These are phyloP conservation scores for Delonix regia DNA, from an alignment of 306 rosid species.

Conservation along the genomic window DNA sequence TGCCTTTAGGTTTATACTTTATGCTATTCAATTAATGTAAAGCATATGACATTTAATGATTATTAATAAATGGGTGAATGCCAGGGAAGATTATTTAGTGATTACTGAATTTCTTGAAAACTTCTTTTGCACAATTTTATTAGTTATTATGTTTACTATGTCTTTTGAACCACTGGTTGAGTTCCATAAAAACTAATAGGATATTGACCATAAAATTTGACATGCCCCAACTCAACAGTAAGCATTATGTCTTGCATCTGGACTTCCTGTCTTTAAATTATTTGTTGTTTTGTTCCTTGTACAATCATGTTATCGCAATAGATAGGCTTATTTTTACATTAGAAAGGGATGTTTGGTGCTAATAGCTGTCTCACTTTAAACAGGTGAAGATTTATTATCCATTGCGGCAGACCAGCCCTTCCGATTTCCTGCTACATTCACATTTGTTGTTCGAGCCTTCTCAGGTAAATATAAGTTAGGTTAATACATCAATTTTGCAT, in stretches of 20 bases:
- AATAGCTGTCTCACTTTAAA: constrained; percentile 40
- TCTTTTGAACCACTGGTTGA: neutral
- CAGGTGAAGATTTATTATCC: constrained; percentile 96
- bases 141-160: constrained; percentile 3
- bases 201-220: constrained; percentile 21
- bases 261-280: constrained; percentile 1
- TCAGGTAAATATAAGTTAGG: constrained; percentile 65
- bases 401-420: constrained; percentile 99
- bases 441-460: constrained; percentile 99
- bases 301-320: constrained; percentile 31
- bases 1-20: constrained; percentile 17
- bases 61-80: constrained; percentile 1
- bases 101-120: neutral
- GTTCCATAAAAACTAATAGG: constrained; percentile 10
- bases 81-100: constrained; percentile 6
- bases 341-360: constrained; percentile 36
- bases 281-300: constrained; percentile 31
- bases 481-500: constrained; percentile 20
- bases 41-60: constrained; percentile 31
- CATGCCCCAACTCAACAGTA: constrained; percentile 23
- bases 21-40: constrained; percentile 19
- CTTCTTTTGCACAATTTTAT: neutral
- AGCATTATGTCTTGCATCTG: constrained; percentile 21
- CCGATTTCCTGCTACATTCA: constrained; percentile 99
- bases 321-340: constrained; percentile 6